Evolutionary conservation across 306 rosid species (phyloP).

Genomic region (Quillaja saponaria): DNA sequence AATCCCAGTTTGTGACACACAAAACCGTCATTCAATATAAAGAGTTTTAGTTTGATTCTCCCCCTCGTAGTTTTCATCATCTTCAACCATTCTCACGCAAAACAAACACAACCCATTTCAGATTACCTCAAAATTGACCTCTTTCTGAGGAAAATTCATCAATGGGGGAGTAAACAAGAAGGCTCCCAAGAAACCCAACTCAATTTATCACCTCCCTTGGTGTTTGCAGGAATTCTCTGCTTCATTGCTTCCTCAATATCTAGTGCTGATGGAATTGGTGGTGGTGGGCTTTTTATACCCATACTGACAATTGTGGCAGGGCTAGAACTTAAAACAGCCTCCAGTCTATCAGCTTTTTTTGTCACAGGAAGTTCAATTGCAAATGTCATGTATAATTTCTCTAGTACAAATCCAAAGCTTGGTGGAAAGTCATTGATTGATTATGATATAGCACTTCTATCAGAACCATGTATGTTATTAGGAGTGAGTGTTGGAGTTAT

Average conservation of each 20-base stretch:
- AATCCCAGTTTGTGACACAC: no score
- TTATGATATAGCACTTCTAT: constrained; percentile 70
- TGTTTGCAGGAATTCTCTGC: constrained; percentile 40
- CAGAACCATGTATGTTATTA: constrained; percentile 78
- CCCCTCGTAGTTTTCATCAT: constrained; percentile 29
- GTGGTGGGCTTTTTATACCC: constrained; percentile 65
- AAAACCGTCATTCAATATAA: constrained; percentile 18
- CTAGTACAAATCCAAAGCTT: constrained; percentile 36
- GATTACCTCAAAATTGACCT: constrained; percentile 1
- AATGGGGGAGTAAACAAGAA: constrained; percentile 20
- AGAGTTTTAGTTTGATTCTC: constrained; percentile 17
- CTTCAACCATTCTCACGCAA: constrained; percentile 36
- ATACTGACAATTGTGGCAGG: constrained; percentile 64
- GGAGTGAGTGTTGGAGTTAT: constrained; percentile 87
- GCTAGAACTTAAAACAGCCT: constrained; percentile 80
- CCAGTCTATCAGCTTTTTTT: constrained; percentile 82
- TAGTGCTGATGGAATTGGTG: constrained; percentile 63
- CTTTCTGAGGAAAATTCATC: constrained; percentile 24
- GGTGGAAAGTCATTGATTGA: constrained; percentile 60
- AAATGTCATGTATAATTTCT: constrained; percentile 59
- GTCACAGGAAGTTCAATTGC: constrained; percentile 92
- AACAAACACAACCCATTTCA: constrained; percentile 30
- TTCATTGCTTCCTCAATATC: constrained; percentile 56
- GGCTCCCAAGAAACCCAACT: constrained; percentile 27
- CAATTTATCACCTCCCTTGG: constrained; percentile 22